These are phyloP conservation scores for Trifolium repens DNA, from an alignment of 306 rosid species.

Conservation along the genomic window DNA sequence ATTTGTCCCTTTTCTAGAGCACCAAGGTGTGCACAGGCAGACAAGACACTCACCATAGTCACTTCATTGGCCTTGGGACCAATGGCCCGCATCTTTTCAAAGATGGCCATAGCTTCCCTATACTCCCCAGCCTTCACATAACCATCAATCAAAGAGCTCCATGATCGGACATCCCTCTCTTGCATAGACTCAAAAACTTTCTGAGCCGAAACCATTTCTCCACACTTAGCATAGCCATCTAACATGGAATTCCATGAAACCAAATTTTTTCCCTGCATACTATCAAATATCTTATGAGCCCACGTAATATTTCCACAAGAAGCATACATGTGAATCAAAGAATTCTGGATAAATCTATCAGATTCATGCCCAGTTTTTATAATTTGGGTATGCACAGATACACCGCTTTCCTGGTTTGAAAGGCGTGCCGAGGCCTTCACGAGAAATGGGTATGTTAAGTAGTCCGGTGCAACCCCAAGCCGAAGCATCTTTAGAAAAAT, in stretches of 20 bases:
- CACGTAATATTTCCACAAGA: conserved; percentile 54
- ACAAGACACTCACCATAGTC: conserved; percentile 78
- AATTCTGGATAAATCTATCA: conserved; percentile 64
- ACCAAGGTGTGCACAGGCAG: conserved; percentile 78
- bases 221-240: conserved; percentile 82
- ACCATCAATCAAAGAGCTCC: conserved; percentile 82
- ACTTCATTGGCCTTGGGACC: conserved; percentile 77
- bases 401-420: conserved; percentile 56
- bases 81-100: conserved; percentile 55
- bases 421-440: conserved; percentile 71
- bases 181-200: conserved; percentile 68
- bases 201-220: conserved; percentile 56
- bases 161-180: conserved; percentile 70
- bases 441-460: conserved; percentile 81
- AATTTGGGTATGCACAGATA: conserved; percentile 66
- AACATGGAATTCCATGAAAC: conserved; percentile 84
- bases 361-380: conserved; percentile 58
- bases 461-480: conserved; percentile 61
- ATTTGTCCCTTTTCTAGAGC: conserved; percentile 67
- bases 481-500: conserved; percentile 65
- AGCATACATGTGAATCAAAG: conserved; percentile 81
- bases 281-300: conserved; percentile 67
- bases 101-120: conserved; percentile 63
- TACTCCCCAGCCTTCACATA: conserved; percentile 66
- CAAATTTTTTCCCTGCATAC: conserved; percentile 51